A percentile compares a stretch with the other conserved stretches of the same genome.
Evolutionary conservation across 2,329 filamentous ascomycete genomes (phyloP).

Genomic region (Exophiala spinifera): DNA sequence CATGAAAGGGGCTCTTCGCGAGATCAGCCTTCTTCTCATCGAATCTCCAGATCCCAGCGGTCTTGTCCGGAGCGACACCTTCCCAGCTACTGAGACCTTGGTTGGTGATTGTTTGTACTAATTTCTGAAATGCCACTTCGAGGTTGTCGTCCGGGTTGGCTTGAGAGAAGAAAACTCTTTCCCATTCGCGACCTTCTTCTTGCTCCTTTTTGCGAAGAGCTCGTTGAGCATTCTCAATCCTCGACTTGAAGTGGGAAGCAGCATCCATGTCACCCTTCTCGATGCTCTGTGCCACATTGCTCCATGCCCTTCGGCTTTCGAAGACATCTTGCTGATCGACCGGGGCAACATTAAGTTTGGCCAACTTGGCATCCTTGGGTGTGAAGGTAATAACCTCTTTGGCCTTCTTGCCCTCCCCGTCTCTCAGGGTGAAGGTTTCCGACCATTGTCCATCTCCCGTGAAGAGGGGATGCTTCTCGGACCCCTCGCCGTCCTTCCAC

Average conservation of each 20-base stretch:
- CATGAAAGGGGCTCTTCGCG: conserved; percentile 44
- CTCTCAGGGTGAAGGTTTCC: conserved; percentile 26
- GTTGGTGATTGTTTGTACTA: conserved; percentile 40
- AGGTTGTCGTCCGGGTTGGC: conserved; percentile 34
- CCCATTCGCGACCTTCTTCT: conserved; percentile 72
- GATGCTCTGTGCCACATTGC: conserved; percentile 79
- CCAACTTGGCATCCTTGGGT: conserved; percentile 52
- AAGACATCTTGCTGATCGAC: conserved; percentile 80
- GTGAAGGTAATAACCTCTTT: conserved; percentile 56
- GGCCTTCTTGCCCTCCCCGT: conserved; percentile 40
- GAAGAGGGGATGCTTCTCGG: conserved; percentile 64
- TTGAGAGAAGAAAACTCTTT: conserved; percentile 72
- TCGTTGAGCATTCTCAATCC: conserved; percentile 88
- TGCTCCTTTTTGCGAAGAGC: conserved; percentile 72
- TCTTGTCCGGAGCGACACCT: conserved; percentile 60
- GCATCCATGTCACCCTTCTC: conserved; percentile 79
- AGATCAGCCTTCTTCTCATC: conserved; percentile 52
- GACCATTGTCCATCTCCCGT: conserved; percentile 90
- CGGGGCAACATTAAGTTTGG: conserved; percentile 68
- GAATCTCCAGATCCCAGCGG: conserved; percentile 68
- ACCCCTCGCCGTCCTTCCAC: conserved; percentile 65
- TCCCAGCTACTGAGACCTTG: conserved; percentile 35
- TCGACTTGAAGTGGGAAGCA: conserved; percentile 74
- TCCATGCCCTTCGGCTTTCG: conserved; percentile 86
- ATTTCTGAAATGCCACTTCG: conserved; percentile 39